phyloP scores from a whole-genome alignment of 768 basidiomycete genomes.

The Amanita subjunquillea region DNA sequence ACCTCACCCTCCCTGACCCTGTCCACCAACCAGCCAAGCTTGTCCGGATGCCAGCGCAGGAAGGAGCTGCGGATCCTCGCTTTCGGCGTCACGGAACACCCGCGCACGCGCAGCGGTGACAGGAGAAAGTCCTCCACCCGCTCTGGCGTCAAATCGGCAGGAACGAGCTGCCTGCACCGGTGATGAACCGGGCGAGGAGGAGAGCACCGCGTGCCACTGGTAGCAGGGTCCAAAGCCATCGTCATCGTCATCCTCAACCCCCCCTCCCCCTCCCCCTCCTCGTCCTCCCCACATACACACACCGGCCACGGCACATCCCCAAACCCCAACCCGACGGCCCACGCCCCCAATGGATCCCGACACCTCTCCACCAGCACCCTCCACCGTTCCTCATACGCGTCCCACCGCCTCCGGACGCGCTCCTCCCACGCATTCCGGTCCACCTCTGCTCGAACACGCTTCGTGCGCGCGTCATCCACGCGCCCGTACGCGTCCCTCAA shows the following conservation, averaged over 20 bases:
- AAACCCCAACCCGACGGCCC: conserved; percentile 23
- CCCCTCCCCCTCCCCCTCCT: neutral
- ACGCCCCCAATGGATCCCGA: neutral
- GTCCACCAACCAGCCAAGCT: conserved; percentile 33
- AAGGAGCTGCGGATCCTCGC: conserved; percentile 50
- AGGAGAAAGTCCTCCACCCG: conserved; percentile 42
- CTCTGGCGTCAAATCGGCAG: conserved; percentile 24
- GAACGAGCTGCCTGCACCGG: conserved; percentile 1
- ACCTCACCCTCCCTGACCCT: conserved; percentile 34
- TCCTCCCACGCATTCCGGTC: conserved; percentile 32
- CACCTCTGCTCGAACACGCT: conserved; percentile 37
- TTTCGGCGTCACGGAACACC: conserved; percentile 30
- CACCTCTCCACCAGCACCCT: conserved; percentile 12
- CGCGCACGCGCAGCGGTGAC: conserved; percentile 30
- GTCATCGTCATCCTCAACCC: conserved; percentile 3
- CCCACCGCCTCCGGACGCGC: conserved; percentile 31
- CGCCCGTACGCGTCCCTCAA: conserved; percentile 39
- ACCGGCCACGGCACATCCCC: conserved; percentile 55
- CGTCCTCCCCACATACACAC: conserved; percentile 14
- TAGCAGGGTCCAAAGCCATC: neutral
- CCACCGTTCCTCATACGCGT: conserved; percentile 47
- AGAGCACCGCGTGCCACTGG: neutral
- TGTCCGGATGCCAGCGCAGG: conserved; percentile 64
- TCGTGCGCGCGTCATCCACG: conserved; percentile 40
- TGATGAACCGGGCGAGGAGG: neutral